phyloP scores from a whole-genome alignment of 345 rosid species.

The Citropsis articulata region DNA sequence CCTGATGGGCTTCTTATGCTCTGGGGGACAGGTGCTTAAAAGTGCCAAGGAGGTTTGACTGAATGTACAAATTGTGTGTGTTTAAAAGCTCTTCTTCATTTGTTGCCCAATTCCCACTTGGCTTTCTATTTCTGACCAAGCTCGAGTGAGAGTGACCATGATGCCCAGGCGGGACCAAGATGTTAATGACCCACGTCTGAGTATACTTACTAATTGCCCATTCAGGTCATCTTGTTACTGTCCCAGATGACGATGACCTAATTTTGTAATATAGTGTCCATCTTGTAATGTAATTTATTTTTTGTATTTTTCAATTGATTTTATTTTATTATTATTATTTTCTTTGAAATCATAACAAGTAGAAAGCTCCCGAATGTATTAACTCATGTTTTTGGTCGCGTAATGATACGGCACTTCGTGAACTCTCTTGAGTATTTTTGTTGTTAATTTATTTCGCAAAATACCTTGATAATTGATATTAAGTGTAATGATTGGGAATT shows the following conservation, averaged over 20 bases:
- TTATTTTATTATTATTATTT: neutral
- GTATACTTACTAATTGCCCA: slow-evolving; percentile 18
- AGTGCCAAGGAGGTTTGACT: slow-evolving; percentile 47
- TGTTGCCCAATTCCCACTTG: slow-evolving; percentile 22
- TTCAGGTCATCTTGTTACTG: slow-evolving; percentile 23
- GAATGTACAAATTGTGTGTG: slow-evolving; percentile 25
- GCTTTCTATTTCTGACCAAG: slow-evolving; percentile 18
- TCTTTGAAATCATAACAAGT: neutral
- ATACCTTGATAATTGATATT: neutral
- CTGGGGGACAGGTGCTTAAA: slow-evolving; percentile 64
- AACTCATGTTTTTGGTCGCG: neutral
- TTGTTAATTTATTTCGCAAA: neutral
- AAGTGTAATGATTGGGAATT: too few species aligned
- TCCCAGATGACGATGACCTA: slow-evolving; percentile 19
- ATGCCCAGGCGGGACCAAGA: slow-evolving; percentile 3
- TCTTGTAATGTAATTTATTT: slow-evolving; percentile 30
- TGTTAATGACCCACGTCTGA: slow-evolving; percentile 17
- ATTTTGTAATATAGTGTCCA: slow-evolving; percentile 32
- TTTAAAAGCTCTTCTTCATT: slow-evolving; percentile 29
- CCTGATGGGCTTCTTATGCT: slow-evolving; percentile 69
- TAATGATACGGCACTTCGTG: neutral
- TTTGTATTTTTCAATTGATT: slow-evolving; percentile 2
- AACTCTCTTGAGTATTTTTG: neutral
- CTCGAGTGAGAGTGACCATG: neutral
- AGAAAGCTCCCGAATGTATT: slow-evolving; percentile 5